Percentiles rank a stretch among this genome's conserved stretches.
These are phyloP conservation scores for Apocynum venetum DNA, from an alignment of 257 asterid genomes.

Conservation along the genomic window DNA sequence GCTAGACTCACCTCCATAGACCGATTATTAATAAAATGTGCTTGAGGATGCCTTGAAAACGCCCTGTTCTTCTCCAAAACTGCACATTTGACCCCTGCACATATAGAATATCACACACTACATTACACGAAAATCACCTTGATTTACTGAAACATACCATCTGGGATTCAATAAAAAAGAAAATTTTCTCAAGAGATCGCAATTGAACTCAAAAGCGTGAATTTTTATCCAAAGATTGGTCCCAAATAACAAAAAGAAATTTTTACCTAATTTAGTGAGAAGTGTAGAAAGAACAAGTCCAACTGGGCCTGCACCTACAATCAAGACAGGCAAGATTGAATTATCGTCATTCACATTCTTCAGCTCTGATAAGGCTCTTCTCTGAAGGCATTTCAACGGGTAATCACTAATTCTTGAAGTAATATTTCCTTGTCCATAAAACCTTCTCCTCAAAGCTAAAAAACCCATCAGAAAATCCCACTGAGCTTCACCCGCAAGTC, in stretches of 20 bases:
- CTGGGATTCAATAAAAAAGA: background rate
- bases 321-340: constrained; percentile 67
- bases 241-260: background rate
- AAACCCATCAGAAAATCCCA: constrained; percentile 14
- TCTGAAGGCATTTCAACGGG: constrained; percentile 22
- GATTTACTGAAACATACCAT: background rate
- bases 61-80: constrained; percentile 68
- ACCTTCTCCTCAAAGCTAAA: constrained; percentile 9
- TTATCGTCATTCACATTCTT: constrained; percentile 24
- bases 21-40: constrained; percentile 89
- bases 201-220: background rate
- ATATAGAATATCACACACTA: background rate
- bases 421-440: background rate
- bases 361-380: constrained; percentile 38
- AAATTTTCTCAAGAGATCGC: background rate
- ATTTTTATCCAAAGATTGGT: background rate
- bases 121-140: constrained; percentile 4
- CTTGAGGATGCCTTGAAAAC: constrained; percentile 87
- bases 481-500: background rate
- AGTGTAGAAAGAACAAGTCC: constrained; percentile 81
- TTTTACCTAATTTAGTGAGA: constrained; percentile 69
- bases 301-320: constrained; percentile 96
- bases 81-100: constrained; percentile 69
- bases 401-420: constrained; percentile 12
- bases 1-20: constrained; percentile 77